A percentile compares a stretch with the other conserved stretches of the same genome.
phyloP scores from a whole-genome alignment of 306 rosid genomes.

The Acacia confusa region DNA sequence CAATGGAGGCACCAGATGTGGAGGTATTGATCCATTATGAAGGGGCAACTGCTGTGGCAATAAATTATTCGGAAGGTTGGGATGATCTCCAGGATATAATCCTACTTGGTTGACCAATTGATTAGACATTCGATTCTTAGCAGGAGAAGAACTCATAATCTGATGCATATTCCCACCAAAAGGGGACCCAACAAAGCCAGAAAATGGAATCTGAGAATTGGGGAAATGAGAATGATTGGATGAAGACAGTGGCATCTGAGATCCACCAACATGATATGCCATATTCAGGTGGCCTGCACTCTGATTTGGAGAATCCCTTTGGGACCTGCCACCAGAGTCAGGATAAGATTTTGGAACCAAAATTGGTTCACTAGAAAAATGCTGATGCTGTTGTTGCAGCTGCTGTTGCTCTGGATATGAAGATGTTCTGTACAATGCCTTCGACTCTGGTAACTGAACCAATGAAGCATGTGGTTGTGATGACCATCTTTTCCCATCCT shows the following conservation, averaged over 20 bases:
- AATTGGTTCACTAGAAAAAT: constrained; percentile 60
- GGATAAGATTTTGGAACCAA: constrained; percentile 62
- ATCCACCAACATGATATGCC: constrained; percentile 56
- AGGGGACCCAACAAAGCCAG: constrained; percentile 53
- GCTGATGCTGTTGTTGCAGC: constrained; percentile 44
- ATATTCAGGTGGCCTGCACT: constrained; percentile 51
- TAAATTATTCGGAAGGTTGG: constrained; percentile 43
- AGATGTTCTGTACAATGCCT: constrained; percentile 58
- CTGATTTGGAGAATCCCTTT: constrained; percentile 59
- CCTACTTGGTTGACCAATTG: constrained; percentile 60
- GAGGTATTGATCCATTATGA: constrained; percentile 56
- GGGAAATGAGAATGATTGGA: constrained; percentile 49
- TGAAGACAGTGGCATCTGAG: constrained; percentile 51
- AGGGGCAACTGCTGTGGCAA: constrained; percentile 60
- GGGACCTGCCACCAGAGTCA: constrained; percentile 52
- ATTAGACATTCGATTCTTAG: constrained; percentile 43
- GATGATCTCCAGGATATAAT: constrained; percentile 56
- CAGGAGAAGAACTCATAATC: constrained; percentile 39
- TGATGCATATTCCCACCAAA: constrained; percentile 63
- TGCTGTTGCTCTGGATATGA: constrained; percentile 73
- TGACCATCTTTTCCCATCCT: constrained; percentile 73
- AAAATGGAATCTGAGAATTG: constrained; percentile 48
- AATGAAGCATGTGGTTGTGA: constrained; percentile 55
- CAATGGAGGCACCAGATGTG: constrained; percentile 56
- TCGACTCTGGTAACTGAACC: constrained; percentile 40